These are phyloP conservation scores for Fistulina hepatica DNA, from an alignment of 1,284 basidiomycete species.

Conservation along the genomic window DNA sequence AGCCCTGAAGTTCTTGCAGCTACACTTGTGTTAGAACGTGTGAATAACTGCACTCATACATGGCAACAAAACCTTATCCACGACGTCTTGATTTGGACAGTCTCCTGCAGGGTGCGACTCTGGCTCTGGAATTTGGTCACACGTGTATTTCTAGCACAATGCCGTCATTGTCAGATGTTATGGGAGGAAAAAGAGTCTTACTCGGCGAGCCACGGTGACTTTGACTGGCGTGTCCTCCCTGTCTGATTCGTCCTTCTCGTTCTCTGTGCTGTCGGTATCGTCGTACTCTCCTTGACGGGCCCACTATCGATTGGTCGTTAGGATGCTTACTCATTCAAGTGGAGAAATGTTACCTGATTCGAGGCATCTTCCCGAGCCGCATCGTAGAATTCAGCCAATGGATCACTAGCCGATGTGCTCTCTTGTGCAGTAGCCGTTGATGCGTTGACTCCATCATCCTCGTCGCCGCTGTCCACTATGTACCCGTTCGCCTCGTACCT, in stretches of 20 bases:
- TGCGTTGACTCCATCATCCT: too few species aligned
- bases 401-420: too few species aligned
- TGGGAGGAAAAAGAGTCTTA: constrained; percentile 7
- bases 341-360: constrained; percentile 24
- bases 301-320: constrained; percentile 1
- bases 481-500: too few species aligned
- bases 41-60: constrained; percentile 7
- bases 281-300: constrained; percentile 16
- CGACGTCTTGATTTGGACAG: constrained; percentile 54
- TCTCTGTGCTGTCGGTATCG: constrained; percentile 18
- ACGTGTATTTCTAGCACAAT: constrained; percentile 41
- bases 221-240: not conserved
- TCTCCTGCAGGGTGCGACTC: constrained; percentile 13
- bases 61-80: constrained; percentile 44
- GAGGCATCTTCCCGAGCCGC: constrained; percentile 38
- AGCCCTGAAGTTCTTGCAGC: constrained; percentile 49
- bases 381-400: constrained; percentile 51
- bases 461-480: too few species aligned
- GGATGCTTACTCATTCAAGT: not conserved
- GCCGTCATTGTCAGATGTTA: constrained; percentile 4
- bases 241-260: constrained; percentile 14
- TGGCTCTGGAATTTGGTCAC: constrained; percentile 37
- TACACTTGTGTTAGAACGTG: constrained; percentile 19
- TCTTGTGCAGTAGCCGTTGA: too few species aligned
- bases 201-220: not conserved